Evolutionary conservation across 371 early-diverging fungal genomes (phyloP).

Genomic region (Mortierella sp.): DNA sequence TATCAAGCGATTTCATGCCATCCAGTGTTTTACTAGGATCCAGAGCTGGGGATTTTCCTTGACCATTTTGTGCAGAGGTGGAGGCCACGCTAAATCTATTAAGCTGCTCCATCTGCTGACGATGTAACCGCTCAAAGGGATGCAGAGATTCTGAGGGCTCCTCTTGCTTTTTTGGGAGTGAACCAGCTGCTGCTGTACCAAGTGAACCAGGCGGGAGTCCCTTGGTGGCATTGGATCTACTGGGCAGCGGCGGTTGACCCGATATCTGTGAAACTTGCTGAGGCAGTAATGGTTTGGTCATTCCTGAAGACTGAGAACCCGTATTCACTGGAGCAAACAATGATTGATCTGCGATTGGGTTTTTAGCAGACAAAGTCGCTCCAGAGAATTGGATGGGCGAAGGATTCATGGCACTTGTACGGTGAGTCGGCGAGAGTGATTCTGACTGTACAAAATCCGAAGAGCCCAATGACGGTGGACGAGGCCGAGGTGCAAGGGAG

Average conservation of each 20-base stretch:
- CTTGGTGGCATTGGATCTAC: not conserved
- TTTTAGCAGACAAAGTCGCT: too few species aligned
- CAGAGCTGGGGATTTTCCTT: slow-evolving; percentile 29
- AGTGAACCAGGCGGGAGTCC: not conserved
- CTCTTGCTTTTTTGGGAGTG: not conserved
- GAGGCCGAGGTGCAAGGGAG: slow-evolving; percentile 1
- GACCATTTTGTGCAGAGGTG: slow-evolving; percentile 9
- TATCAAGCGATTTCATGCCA: slow-evolving; percentile 25
- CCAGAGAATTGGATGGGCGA: too few species aligned
- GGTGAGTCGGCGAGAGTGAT: too few species aligned
- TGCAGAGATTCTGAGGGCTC: slow-evolving; percentile 10
- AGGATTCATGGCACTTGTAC: too few species aligned
- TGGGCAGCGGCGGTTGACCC: slow-evolving; percentile 8
- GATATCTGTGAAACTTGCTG: slow-evolving; percentile 12
- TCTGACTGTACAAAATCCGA: slow-evolving; percentile 21
- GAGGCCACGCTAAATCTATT: slow-evolving; percentile 26
- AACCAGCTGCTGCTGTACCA: not conserved
- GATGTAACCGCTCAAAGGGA: slow-evolving; percentile 31
- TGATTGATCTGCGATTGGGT: slow-evolving; percentile 16
- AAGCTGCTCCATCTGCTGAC: slow-evolving; percentile 44
- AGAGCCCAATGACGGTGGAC: slow-evolving; percentile 29
- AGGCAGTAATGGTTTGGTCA: slow-evolving; percentile 22
- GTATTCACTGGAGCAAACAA: slow-evolving; percentile 15
- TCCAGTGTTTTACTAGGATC: slow-evolving; percentile 46
- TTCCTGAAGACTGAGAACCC: slow-evolving; percentile 17